These are phyloP conservation scores for Teratosphaeria zuluensis DNA, from an alignment of 2,329 filamentous ascomycete genomes.

Conservation along the genomic window DNA sequence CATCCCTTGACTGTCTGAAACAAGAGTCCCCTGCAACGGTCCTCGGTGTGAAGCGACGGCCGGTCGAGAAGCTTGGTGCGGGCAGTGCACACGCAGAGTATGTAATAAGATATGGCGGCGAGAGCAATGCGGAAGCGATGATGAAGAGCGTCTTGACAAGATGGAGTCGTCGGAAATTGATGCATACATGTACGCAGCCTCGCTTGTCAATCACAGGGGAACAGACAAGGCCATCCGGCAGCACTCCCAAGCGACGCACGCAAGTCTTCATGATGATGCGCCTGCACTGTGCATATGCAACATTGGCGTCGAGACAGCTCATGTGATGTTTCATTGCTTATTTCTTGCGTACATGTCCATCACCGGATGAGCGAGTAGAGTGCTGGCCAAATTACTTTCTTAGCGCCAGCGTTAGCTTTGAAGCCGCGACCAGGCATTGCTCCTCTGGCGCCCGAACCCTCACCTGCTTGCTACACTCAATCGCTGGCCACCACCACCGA, in stretches of 20 bases:
- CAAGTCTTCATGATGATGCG: background rate
- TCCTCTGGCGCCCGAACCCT: background rate
- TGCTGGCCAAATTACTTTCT: background rate
- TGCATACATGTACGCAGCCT: background rate
- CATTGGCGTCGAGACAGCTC: background rate
- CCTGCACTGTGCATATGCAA: background rate
- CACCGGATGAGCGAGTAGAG: background rate
- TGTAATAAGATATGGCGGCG: background rate
- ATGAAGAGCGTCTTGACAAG: background rate
- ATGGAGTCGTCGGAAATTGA: background rate
- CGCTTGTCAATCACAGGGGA: background rate
- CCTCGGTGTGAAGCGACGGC: background rate
- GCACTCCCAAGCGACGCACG: background rate
- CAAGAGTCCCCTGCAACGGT: background rate
- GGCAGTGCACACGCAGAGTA: background rate
- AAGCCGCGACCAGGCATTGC: background rate
- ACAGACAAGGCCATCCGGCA: background rate
- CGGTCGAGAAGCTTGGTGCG: background rate
- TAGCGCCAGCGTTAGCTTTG: background rate
- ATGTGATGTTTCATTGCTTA: background rate
- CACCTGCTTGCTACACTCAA: background rate
- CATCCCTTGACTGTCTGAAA: background rate
- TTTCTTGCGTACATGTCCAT: background rate
- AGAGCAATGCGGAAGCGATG: background rate
- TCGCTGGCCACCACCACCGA: background rate